Percentiles rank a stretch among this genome's conserved stretches.
These are phyloP conservation scores for Amyloporia xantha DNA, from an alignment of 768 basidiomycete species.

Conservation along the genomic window DNA sequence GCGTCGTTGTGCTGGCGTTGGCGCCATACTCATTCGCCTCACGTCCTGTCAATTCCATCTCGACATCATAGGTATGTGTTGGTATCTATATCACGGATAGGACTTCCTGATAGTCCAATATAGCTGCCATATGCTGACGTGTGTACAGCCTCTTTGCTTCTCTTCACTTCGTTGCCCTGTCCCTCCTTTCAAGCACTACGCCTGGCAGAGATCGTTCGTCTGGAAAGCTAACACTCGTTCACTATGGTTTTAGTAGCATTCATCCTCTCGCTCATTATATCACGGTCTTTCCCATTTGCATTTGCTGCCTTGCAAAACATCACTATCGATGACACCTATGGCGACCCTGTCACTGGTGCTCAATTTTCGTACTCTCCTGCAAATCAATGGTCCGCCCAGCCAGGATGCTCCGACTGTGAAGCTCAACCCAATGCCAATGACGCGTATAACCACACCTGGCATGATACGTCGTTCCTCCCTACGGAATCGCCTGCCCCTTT, in stretches of 20 bases:
- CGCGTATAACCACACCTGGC: conserved; percentile 10
- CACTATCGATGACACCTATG: conserved; percentile 1
- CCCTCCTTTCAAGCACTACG: no score
- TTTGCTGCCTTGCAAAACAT: not conserved
- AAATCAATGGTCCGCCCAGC: conserved; percentile 5
- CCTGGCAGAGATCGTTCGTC: no score
- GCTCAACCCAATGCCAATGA: conserved; percentile 3
- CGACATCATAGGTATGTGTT: no score
- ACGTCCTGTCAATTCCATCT: no score
- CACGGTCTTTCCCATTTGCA: not conserved
- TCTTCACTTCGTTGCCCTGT: no score
- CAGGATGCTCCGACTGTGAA: conserved; percentile 6
- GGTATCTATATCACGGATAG: no score
- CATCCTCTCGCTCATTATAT: not conserved
- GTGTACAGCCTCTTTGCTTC: no score
- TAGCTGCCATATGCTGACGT: no score
- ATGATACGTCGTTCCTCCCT: conserved; percentile 10
- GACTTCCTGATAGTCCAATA: no score
- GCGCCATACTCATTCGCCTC: no score
- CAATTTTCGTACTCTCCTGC: conserved; percentile 2
- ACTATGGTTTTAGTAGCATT: not conserved
- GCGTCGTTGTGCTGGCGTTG: no score
- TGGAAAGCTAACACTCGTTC: no score
- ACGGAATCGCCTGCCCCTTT: conserved; percentile 13
- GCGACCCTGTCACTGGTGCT: not conserved